Base-by-base conservation (phyloP, 371 early-diverging fungal genomes). In the Coemansia sp. region DNA sequence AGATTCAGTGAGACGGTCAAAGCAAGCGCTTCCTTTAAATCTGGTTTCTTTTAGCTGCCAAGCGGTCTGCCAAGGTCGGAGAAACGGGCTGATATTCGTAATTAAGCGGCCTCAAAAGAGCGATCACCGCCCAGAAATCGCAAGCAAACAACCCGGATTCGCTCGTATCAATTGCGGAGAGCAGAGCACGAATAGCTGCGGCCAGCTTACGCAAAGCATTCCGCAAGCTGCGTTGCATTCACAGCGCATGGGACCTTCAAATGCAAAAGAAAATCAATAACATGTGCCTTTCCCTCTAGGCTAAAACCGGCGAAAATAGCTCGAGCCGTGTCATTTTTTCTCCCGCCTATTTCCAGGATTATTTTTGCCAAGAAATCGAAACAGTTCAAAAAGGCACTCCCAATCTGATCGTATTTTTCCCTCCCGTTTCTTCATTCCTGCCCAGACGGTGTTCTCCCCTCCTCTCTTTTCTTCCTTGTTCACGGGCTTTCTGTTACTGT, bases 141-240 rank as follows among this genome's bases (percentile, higher is more conserved):
- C n/a, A n/a, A n/a, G n/a, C n/a, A n/a, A n/a, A n/a, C n/a, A n/a
- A n/a, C n/a, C n/a, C n/a, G n/a, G n/a, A n/a, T n/a, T n/a, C n/a
- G n/a, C n/a, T n/a, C n/a, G n/a, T n/a, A n/a, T n/a, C n/a, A n/a
- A n/a, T n/a, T n/a, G n/a, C n/a, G n/a, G n/a, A n/a, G n/a, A n/a
- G 36, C 36, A 36, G n/a, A 47, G 47, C 47, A 16, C 8, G 43
- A 11, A 20, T n/a, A 36, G 47, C 45, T 63, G 48, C 63, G 49
- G 58, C 59, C 57, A 49, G 63, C 63, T 63, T 57, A 63, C 63
- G n/a, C 49, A 49, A 63, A 61, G 57, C 63, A 63, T 30, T 47
- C n/a, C n/a, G 31, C 31, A 33, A 10, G 14, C 36, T 34, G 57
- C n/a, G n/a, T n/a, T 57, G 42, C 33, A 30, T 20, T 42, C 45